A percentile compares a stretch with the other conserved stretches of the same genome.
These are phyloP conservation scores for Mariannaea sp. DNA, from an alignment of 2,329 filamentous ascomycete genomes.

Conservation along the genomic window DNA sequence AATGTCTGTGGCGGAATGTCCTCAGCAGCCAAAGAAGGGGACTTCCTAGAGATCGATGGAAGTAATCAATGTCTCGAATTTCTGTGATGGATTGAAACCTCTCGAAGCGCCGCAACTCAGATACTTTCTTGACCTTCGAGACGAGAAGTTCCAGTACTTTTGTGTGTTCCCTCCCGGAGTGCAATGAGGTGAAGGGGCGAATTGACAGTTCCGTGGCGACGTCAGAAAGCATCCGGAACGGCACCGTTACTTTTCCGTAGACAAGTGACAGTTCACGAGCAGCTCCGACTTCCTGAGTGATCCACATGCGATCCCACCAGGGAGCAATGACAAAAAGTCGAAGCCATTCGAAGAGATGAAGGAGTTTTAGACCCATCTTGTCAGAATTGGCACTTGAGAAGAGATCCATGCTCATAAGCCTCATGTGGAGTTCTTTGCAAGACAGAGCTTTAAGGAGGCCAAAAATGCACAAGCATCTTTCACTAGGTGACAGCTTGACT, in stretches of 20 bases:
- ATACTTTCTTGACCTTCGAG: slow-evolving; percentile 20
- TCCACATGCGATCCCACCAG: slow-evolving; percentile 34
- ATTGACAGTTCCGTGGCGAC: background rate
- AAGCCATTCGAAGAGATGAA: slow-evolving; percentile 28
- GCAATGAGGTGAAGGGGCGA: background rate
- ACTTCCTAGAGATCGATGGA: slow-evolving; percentile 24
- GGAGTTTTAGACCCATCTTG: slow-evolving; percentile 19
- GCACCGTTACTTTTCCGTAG: slow-evolving; percentile 22
- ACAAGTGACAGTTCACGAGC: slow-evolving; percentile 22
- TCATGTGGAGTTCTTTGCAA: background rate
- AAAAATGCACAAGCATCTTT: slow-evolving; percentile 21
- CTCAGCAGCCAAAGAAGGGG: slow-evolving; percentile 27
- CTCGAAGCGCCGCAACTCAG: slow-evolving; percentile 21
- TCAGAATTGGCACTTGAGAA: background rate
- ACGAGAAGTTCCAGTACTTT: slow-evolving; percentile 22
- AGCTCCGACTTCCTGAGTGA: slow-evolving; percentile 29
- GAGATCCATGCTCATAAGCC: slow-evolving; percentile 10
- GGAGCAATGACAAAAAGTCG: slow-evolving; percentile 24
- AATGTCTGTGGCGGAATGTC: slow-evolving; percentile 24
- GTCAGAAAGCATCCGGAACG: slow-evolving; percentile 13
- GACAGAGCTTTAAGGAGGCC: slow-evolving; percentile 20
- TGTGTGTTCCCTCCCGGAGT: slow-evolving; percentile 9
- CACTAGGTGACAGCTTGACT: slow-evolving; percentile 6
- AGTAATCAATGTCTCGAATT: slow-evolving; percentile 19
- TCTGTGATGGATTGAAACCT: slow-evolving; percentile 8